Evolutionary conservation across 441 rosid species (phyloP), one percentile per base, ranked within the genome.

Genomic region (Populus tomentosa): DNA sequence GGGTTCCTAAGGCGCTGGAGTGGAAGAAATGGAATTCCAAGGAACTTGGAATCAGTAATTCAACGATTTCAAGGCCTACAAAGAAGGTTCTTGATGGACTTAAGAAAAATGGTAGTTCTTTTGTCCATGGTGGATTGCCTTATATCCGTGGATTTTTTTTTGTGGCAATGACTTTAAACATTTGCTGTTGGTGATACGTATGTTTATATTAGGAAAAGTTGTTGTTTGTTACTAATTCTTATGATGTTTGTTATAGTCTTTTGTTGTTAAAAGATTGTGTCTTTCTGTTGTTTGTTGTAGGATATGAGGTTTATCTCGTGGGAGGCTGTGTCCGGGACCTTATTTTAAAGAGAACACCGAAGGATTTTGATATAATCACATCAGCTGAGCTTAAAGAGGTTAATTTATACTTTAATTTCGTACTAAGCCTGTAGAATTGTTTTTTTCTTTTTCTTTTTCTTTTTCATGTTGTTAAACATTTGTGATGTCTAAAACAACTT

Each of bases 311-410:
- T 73, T 92, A 91, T 82, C 94, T 93, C 71, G 98, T 93, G 53
- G 98, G 98, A 79, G 98, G 98, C 5, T 91, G 98, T 74, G 96
- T 93, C 65, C 83, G 98, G 65, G 98, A 95, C 89, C 94, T 95
- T 79, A 85, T 92, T 42, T 79, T 95, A 78, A 90, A 89, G 82
- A 80, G 90, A 83, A 87, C 78, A 46, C 98, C 98, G 0, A 89
- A 91, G 74, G 98, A 91, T 80, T 95, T 95, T 20, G 94, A 95
- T 79, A 75, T 95, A 64, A 78, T 95, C 67, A 95, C 98, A 71
- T 85, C 98, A 59, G 98, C 97, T 35, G 87, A 91, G 81, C 95
- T 95, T 78, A 86, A 72, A 80, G 89, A 95, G 93, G 98, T 93
- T 76, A 74, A 14, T 69, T 65, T 78, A 69, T 33, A 7, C 28